phyloP scores from a whole-genome alignment of 208 protist genomes.

The Wallacemonas sp. region DNA sequence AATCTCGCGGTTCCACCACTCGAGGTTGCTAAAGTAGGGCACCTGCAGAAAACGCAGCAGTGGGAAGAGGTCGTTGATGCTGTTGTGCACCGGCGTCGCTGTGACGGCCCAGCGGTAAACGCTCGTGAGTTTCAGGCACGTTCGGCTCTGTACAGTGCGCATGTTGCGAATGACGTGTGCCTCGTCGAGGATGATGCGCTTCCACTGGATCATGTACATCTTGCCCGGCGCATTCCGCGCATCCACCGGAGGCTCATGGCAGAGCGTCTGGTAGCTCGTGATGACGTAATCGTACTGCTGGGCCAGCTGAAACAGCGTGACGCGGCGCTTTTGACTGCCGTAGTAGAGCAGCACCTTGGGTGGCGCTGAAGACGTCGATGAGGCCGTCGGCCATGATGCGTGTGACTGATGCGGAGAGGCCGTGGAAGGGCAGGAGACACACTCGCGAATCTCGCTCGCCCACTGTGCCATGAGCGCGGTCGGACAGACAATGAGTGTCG shows the following conservation, averaged over 20 bases:
- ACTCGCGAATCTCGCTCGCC: conserved; percentile 56
- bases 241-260: conserved; percentile 33
- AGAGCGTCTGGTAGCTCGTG: conserved; percentile 67
- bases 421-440: conserved; percentile 21
- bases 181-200: conserved; percentile 91
- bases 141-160: conserved; percentile 44
- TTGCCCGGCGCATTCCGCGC: conserved; percentile 34
- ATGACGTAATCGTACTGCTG: conserved; percentile 87
- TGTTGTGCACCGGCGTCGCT: conserved; percentile 66
- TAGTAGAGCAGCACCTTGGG: conserved; percentile 80
- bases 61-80: conserved; percentile 70
- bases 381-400: too few relatives aligned
- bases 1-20: conserved; percentile 77
- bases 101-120: conserved; percentile 63
- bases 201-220: conserved; percentile 81
- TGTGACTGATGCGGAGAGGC: too few relatives aligned
- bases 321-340: conserved; percentile 42
- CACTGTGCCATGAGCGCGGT: conserved; percentile 72
- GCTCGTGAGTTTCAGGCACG: conserved; percentile 49
- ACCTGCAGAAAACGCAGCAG: conserved; percentile 70
- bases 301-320: conserved; percentile 50
- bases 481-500: conserved; percentile 82
- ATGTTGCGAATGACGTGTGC: conserved; percentile 86
- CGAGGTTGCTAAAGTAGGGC: conserved; percentile 54
- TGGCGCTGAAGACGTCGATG: too few relatives aligned